These are phyloP conservation scores for Phytophthora uliginosa DNA, from an alignment of 352 stramenopile genomes.

Conservation along the genomic window DNA sequence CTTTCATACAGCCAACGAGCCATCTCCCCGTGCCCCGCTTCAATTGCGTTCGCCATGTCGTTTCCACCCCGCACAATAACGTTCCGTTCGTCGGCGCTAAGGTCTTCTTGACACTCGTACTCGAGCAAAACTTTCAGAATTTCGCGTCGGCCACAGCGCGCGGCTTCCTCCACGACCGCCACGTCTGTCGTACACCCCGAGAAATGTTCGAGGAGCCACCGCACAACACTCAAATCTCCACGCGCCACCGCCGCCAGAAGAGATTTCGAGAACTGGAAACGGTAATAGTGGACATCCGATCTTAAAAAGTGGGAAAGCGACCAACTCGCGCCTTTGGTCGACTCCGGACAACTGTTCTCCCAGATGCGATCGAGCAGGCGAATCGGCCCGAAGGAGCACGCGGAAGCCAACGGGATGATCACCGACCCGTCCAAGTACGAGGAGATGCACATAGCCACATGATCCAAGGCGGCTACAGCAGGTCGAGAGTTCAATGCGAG, in stretches of 20 bases:
- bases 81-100: slow-evolving; percentile 2
- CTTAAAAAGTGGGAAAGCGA: slow-evolving; percentile 18
- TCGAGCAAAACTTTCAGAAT: slow-evolving; percentile 24
- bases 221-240: slow-evolving; percentile 19
- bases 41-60: slow-evolving; percentile 21
- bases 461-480: slow-evolving; percentile 6
- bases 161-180: slow-evolving; percentile 26
- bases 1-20: slow-evolving; percentile 20
- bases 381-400: slow-evolving; percentile 16
- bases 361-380: slow-evolving; percentile 30
- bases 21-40: slow-evolving; percentile 6
- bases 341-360: slow-evolving; percentile 8
- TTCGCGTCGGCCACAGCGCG: slow-evolving; percentile 12
- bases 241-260: slow-evolving; percentile 1
- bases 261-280: slow-evolving; percentile 24
- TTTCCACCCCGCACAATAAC: slow-evolving; percentile 20
- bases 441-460: slow-evolving; percentile 19
- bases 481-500: slow-evolving; percentile 11
- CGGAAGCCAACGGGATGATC: slow-evolving; percentile 16
- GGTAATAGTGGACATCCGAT: slow-evolving; percentile 19
- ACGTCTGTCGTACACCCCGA: slow-evolving; percentile 13
- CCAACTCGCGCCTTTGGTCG: slow-evolving; percentile 6
- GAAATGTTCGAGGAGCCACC: slow-evolving; percentile 26
- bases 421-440: slow-evolving; percentile 23
- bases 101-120: not conserved